A percentile compares a stretch with the other conserved stretches of the same genome.
Conservation (phyloP, 495 filamentous ascomycete genomes). For the Penicilliopsis zonata region DNA sequence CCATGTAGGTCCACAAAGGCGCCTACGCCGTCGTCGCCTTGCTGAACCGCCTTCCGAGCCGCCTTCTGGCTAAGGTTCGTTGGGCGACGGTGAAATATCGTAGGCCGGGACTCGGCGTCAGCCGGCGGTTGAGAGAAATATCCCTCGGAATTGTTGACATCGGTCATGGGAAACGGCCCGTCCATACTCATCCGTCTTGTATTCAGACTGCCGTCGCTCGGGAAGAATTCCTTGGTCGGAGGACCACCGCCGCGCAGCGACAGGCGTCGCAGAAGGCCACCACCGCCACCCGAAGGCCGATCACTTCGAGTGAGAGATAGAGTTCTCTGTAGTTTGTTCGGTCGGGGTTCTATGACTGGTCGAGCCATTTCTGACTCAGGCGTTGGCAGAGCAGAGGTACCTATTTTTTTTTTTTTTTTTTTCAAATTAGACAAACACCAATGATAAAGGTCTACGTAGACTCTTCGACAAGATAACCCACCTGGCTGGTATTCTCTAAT, state of each 20-base stretch:
- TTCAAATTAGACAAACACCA: too few species aligned
- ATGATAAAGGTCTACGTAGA: not conserved
- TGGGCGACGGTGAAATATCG: slow-evolving; percentile 56
- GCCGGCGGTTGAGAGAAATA: slow-evolving; percentile 20
- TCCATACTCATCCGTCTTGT: slow-evolving; percentile 29
- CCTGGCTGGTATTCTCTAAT: slow-evolving; percentile 74
- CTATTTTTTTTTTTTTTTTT: too few species aligned
- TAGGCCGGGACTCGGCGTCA: slow-evolving; percentile 24
- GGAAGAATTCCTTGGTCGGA: slow-evolving; percentile 32
- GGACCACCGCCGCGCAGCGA: slow-evolving; percentile 28
- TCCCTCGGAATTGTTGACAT: slow-evolving; percentile 23
- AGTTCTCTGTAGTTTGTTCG: slow-evolving; percentile 42
- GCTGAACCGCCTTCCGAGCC: slow-evolving; percentile 22
- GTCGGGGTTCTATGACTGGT: slow-evolving; percentile 29
- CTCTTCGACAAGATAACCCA: slow-evolving; percentile 6
- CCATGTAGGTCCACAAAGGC: slow-evolving; percentile 53
- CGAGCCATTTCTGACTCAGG: slow-evolving; percentile 22
- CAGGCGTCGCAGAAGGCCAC: slow-evolving; percentile 43
- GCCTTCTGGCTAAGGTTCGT: slow-evolving; percentile 56
- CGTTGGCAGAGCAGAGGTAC: slow-evolving; percentile 55
- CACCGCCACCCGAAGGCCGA: slow-evolving; percentile 22
- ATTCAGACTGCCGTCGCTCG: slow-evolving; percentile 7
- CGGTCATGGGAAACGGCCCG: slow-evolving; percentile 18
- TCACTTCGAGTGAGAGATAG: slow-evolving; percentile 52
- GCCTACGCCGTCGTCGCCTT: slow-evolving; percentile 29